Conservation (phyloP, 371 early-diverging fungal genomes). For the Mucor saturninus region DNA sequence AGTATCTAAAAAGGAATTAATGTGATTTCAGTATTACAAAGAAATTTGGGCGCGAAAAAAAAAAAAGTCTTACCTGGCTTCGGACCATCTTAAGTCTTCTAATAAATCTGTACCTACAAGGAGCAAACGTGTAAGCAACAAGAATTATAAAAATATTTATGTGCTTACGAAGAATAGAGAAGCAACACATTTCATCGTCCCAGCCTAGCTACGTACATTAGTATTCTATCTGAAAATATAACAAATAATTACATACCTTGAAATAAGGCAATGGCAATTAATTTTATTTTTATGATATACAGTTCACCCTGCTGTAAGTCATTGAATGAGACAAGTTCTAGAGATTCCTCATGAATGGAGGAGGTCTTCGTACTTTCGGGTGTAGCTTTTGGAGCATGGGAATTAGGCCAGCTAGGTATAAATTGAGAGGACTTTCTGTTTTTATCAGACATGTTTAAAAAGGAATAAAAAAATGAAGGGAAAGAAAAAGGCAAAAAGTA, state of each 20-base stretch:
- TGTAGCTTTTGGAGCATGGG: slow-evolving; percentile 8
- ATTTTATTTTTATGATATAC: slow-evolving; percentile 45
- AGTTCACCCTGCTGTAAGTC: slow-evolving; percentile 44
- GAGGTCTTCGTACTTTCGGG: slow-evolving; percentile 4
- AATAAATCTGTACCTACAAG: slow-evolving; percentile 37
- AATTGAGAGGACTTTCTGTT: slow-evolving; percentile 9
- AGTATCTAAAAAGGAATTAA: slow-evolving; percentile 26
- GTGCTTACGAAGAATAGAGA: slow-evolving; percentile 42
- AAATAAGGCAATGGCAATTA: slow-evolving; percentile 44
- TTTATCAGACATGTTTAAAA: slow-evolving; percentile 8
- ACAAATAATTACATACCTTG: slow-evolving; percentile 34
- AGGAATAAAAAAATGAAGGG: not conserved
- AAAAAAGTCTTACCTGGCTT: slow-evolving; percentile 36
- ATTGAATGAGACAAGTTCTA: slow-evolving; percentile 12
- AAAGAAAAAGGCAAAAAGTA: not conserved
- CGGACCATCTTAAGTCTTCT: slow-evolving; percentile 46
- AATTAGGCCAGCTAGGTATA: slow-evolving; percentile 11
- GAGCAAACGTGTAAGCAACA: not conserved
- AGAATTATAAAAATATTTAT: not conserved
- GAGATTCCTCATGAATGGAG: slow-evolving; percentile 9
- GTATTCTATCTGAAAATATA: not conserved
- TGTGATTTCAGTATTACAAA: not conserved
- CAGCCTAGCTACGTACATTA: slow-evolving; percentile 32
- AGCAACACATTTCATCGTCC: slow-evolving; percentile 58
- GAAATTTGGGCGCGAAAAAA: not conserved